Evolutionary conservation across 2,329 filamentous ascomycete species (phyloP).

Genomic region (Diaporthe humulicola): DNA sequence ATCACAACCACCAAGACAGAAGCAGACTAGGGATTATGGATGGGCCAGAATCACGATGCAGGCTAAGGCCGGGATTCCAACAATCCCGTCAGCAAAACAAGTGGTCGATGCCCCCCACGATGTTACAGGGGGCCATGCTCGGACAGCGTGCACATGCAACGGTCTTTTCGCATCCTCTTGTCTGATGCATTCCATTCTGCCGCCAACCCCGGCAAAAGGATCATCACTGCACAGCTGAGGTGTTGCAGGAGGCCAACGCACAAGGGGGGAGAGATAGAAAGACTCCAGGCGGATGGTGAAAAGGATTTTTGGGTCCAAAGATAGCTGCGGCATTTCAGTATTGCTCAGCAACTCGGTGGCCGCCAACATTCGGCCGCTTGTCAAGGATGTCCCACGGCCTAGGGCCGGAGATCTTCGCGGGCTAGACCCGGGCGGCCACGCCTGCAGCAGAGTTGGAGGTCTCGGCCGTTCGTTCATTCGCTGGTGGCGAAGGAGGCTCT

Average conservation of each 20-base stretch:
- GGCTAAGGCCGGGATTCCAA: background rate
- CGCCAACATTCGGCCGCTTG: slow-evolving; percentile 15
- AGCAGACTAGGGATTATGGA: slow-evolving; percentile 31
- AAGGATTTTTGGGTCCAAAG: slow-evolving; percentile 20
- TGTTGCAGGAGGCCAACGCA: slow-evolving; percentile 3
- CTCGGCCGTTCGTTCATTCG: slow-evolving; percentile 26
- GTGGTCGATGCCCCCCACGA: background rate
- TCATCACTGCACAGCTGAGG: slow-evolving; percentile 23
- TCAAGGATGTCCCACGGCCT: slow-evolving; percentile 6
- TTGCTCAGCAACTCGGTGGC: slow-evolving; percentile 8
- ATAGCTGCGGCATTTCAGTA: slow-evolving; percentile 26
- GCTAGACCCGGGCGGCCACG: slow-evolving; percentile 9
- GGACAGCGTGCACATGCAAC: background rate
- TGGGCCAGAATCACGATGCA: slow-evolving; percentile 30
- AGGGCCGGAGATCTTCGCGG: slow-evolving; percentile 19
- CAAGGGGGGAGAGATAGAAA: background rate
- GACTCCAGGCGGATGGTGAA: background rate
- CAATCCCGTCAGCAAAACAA: slow-evolving; percentile 5
- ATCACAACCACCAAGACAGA: slow-evolving; percentile 11
- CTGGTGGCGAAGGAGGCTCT: slow-evolving; percentile 36
- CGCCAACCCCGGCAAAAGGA: slow-evolving; percentile 14
- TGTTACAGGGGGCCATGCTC: slow-evolving; percentile 11
- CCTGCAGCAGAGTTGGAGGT: slow-evolving; percentile 29
- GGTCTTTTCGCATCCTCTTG: slow-evolving; percentile 12
- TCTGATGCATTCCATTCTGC: background rate